These are phyloP conservation scores for Rubus idaeus DNA, from an alignment of 306 rosid species.

Conservation along the genomic window DNA sequence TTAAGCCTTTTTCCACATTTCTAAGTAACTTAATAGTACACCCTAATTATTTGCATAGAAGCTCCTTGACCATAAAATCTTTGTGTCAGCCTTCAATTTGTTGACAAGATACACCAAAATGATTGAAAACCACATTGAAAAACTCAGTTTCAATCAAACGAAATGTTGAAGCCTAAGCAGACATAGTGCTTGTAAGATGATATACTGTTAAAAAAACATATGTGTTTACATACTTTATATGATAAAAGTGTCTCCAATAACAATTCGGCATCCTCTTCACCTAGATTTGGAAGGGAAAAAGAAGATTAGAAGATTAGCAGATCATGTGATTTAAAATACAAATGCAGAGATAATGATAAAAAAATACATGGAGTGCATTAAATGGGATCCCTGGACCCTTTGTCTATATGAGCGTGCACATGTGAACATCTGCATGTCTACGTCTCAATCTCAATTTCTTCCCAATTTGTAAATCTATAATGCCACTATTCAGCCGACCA, in stretches of 20 bases:
- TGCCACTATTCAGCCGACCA: slow-evolving; percentile 5
- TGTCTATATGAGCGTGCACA: background rate
- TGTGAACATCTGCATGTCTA: background rate
- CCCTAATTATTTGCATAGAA: background rate
- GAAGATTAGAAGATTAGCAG: background rate
- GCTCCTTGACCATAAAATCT: background rate
- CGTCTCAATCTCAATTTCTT: background rate
- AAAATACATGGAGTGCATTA: background rate
- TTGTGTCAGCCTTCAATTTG: background rate
- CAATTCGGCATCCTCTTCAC: slow-evolving; percentile 67
- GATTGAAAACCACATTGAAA: background rate
- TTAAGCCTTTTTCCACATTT: background rate
- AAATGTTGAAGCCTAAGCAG: background rate
- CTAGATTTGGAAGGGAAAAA: slow-evolving; percentile 41
- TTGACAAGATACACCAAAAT: background rate
- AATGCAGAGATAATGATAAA: background rate
- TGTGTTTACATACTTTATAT: slow-evolving; percentile 48
- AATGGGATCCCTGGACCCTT: background rate
- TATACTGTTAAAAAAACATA: background rate
- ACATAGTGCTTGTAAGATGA: background rate
- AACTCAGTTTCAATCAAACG: background rate
- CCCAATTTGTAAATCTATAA: background rate
- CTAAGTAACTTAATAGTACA: background rate
- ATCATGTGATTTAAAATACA: background rate
- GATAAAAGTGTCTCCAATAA: slow-evolving; percentile 69